Evolutionary conservation across 2,329 filamentous ascomycete species (phyloP).

Genomic region (Ophiocordyceps robertsii): DNA sequence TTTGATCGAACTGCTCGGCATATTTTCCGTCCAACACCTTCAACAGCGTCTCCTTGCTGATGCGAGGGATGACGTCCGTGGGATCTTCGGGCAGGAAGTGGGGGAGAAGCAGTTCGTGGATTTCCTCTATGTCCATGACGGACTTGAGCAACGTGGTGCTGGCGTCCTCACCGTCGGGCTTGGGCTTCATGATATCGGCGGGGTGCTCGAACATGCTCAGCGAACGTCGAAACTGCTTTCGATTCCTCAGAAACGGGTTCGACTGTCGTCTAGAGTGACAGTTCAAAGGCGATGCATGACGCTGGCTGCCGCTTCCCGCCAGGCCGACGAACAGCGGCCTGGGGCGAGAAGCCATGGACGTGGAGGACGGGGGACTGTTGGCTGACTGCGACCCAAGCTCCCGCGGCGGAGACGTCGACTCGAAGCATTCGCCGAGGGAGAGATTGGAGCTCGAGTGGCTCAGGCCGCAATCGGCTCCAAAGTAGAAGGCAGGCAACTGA

Average conservation of each 20-base stretch:
- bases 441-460: slow-evolving; percentile 26
- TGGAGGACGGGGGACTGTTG: slow-evolving; percentile 40
- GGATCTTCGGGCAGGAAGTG: slow-evolving; percentile 73
- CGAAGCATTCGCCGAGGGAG: slow-evolving; percentile 68
- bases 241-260: slow-evolving; percentile 59
- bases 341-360: slow-evolving; percentile 46
- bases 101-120: slow-evolving; percentile 61
- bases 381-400: slow-evolving; percentile 50
- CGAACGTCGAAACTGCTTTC: slow-evolving; percentile 82
- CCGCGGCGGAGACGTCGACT: slow-evolving; percentile 58
- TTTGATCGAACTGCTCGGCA: slow-evolving; percentile 60
- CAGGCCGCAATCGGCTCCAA: slow-evolving; percentile 34
- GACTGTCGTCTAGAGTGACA: slow-evolving; percentile 58
- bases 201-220: slow-evolving; percentile 97
- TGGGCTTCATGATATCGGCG: slow-evolving; percentile 73
- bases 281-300: slow-evolving; percentile 63
- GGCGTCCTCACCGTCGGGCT: slow-evolving; percentile 42
- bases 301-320: slow-evolving; percentile 36
- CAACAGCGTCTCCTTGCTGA: slow-evolving; percentile 67
- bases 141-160: slow-evolving; percentile 43
- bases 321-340: slow-evolving; percentile 53
- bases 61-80: slow-evolving; percentile 77
- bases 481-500: slow-evolving; percentile 62
- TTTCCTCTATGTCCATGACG: slow-evolving; percentile 73
- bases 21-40: slow-evolving; percentile 82